Conservation (phyloP, 2,329 filamentous ascomycete genomes). For the Nemania bipapillata region DNA sequence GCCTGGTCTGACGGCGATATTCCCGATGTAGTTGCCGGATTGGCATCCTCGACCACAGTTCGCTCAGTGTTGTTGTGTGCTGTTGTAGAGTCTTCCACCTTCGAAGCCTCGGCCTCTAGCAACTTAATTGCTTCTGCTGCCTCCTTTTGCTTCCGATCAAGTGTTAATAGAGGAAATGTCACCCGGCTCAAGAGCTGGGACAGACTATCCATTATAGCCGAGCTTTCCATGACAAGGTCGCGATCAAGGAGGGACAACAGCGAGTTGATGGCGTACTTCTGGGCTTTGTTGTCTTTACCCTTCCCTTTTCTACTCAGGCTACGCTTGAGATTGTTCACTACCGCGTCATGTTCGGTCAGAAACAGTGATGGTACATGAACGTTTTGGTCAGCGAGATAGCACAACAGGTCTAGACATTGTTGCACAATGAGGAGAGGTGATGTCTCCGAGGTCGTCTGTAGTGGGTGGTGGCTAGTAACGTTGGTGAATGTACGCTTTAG, state of each 20-base stretch:
- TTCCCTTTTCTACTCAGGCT: slow-evolving; percentile 86
- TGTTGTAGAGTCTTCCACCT: slow-evolving; percentile 36
- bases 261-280: slow-evolving; percentile 91
- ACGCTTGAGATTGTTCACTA: slow-evolving; percentile 78
- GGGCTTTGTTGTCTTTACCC: slow-evolving; percentile 81
- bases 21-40: slow-evolving; percentile 34
- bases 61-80: slow-evolving; percentile 16
- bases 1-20: slow-evolving; percentile 41
- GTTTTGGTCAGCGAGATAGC: slow-evolving; percentile 85
- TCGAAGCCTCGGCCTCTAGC: slow-evolving; percentile 48
- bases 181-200: slow-evolving; percentile 88
- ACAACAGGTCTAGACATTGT: slow-evolving; percentile 88
- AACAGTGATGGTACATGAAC: slow-evolving; percentile 90
- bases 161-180: slow-evolving; percentile 82
- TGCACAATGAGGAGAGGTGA: slow-evolving; percentile 95
- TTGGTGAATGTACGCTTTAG: slow-evolving; percentile 79
- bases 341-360: slow-evolving; percentile 87
- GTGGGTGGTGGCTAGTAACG: slow-evolving; percentile 57
- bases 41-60: slow-evolving; percentile 31
- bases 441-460: slow-evolving; percentile 79
- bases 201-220: slow-evolving; percentile 93
- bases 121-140: slow-evolving; percentile 54
- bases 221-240: slow-evolving; percentile 95
- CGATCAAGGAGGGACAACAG: slow-evolving; percentile 88
- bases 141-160: slow-evolving; percentile 73